Percentiles rank a stretch among this genome's conserved stretches.
Conservation (phyloP, 768 basidiomycete genomes). For the Saitozyma sp. region DNA sequence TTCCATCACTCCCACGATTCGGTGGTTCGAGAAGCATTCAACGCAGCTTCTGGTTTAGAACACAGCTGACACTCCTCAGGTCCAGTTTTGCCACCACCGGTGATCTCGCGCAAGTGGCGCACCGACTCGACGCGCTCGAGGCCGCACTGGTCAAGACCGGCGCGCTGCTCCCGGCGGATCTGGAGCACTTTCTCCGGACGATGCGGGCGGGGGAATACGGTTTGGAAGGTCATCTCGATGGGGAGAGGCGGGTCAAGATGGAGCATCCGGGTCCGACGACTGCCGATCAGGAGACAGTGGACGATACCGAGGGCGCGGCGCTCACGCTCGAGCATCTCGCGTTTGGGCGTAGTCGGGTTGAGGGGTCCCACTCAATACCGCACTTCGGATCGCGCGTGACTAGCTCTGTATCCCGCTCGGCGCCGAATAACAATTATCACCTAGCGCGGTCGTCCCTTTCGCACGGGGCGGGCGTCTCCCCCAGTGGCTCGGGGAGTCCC, state of each 20-base stretch:
- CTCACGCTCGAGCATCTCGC: slow-evolving; percentile 50
- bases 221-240: neutral
- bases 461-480: neutral
- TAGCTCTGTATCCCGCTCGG: slow-evolving; percentile 18
- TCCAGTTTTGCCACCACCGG: slow-evolving; percentile 36
- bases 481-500: neutral
- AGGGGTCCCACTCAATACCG: slow-evolving; percentile 33
- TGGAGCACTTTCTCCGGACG: slow-evolving; percentile 40
- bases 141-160: slow-evolving; percentile 41
- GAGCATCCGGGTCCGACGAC: neutral
- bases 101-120: slow-evolving; percentile 43
- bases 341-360: slow-evolving; percentile 43
- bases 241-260: neutral
- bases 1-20: neutral
- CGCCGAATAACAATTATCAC: slow-evolving; percentile 44
- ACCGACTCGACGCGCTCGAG: slow-evolving; percentile 49
- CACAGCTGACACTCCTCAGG: slow-evolving; percentile 1
- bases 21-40: too few relatives aligned
- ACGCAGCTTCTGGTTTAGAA: too few relatives aligned
- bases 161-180: slow-evolving; percentile 35
- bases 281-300: slow-evolving; percentile 30
- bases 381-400: slow-evolving; percentile 32
- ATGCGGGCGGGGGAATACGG: slow-evolving; percentile 2
- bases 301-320: slow-evolving; percentile 51
- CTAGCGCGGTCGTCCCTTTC: slow-evolving; percentile 16